phyloP scores from a whole-genome alignment of 1,139 yeast genomes.

The Geotrichum fermentans region DNA sequence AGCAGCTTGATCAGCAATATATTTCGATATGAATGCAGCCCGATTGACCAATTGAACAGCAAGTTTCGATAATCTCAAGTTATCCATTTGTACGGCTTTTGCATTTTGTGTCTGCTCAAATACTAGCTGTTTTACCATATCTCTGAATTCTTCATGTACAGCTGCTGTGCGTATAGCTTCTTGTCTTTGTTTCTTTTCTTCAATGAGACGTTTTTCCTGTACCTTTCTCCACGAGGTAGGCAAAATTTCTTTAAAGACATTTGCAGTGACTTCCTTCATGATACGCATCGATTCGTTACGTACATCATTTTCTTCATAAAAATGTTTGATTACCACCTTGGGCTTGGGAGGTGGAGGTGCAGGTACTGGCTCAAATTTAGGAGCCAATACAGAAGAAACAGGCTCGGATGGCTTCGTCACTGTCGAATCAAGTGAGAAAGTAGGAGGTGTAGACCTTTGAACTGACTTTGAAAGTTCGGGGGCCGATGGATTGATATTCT shows the following conservation, averaged over 20 bases:
- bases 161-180: not conserved
- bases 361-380: not conserved
- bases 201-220: constrained; percentile 7
- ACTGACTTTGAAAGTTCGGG: not conserved
- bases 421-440: not conserved
- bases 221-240: constrained; percentile 12
- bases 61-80: constrained; percentile 16
- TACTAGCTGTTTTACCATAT: constrained; percentile 12
- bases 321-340: constrained; percentile 21
- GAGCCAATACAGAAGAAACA: not conserved
- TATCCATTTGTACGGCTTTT: constrained; percentile 25
- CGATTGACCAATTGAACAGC: constrained; percentile 17
- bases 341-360: constrained; percentile 12
- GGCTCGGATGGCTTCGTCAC: not conserved
- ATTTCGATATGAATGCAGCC: constrained; percentile 26
- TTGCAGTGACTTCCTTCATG: constrained; percentile 7
- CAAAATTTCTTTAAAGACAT: not conserved
- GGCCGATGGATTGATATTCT: not conserved
- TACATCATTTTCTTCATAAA: constrained; percentile 20
- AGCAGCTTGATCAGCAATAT: constrained; percentile 24
- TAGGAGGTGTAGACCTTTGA: not conserved
- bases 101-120: constrained; percentile 24
- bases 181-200: constrained; percentile 13
- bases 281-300: constrained; percentile 8
- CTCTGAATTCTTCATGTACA: constrained; percentile 4